Base-by-base conservation (phyloP, 352 stramenopile genomes). In the Phytophthora palmivora region DNA sequence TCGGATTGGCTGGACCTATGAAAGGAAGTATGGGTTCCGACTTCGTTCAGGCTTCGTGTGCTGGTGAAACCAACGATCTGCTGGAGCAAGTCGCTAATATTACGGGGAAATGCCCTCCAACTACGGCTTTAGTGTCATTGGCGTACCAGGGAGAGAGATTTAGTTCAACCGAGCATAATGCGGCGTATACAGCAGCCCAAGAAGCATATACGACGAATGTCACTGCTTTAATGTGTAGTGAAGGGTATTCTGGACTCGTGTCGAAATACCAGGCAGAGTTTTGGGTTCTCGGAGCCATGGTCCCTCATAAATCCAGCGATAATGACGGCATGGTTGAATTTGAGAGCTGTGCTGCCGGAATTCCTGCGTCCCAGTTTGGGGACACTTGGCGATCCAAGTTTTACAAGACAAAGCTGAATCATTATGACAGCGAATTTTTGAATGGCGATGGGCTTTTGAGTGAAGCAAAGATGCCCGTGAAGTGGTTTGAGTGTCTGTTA, bases 401-500 rank as follows among this genome's bases (percentile, higher is more conserved):
- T 19, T 58, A 58, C 28, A 48, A 32, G 22, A 49, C 50, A 9
- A 44, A 36, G 21, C 38, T 87, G n/a, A 87, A 84, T 47, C 75
- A 87, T 53, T 47, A 58, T 9, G 78, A 85, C 33, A 76, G n/a
- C n/a, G n/a, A n/a, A n/a, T n/a, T n/a, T n/a, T n/a, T n/a, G n/a
- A n/a, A n/a, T n/a, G n/a, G n/a, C n/a, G n/a, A n/a, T n/a, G n/a
- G n/a, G n/a, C n/a, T n/a, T n/a, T n/a, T n/a, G n/a, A n/a, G n/a
- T n/a, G n/a, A n/a, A n/a, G n/a, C n/a, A n/a, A n/a, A n/a, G n/a
- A n/a, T n/a, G n/a, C n/a, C n/a, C n/a, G n/a, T 79, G 21, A 85
- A 82, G 47, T 87, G 78, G 78, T 78, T 87, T 37, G 71, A 82
- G 44, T 87, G 78, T 54, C 18, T 77, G 24, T 46, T 86, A 2